A percentile compares a stretch with the other conserved stretches of the same genome.
Conservation (phyloP, 208 protist genomes). For the Leishmania tropica region DNA sequence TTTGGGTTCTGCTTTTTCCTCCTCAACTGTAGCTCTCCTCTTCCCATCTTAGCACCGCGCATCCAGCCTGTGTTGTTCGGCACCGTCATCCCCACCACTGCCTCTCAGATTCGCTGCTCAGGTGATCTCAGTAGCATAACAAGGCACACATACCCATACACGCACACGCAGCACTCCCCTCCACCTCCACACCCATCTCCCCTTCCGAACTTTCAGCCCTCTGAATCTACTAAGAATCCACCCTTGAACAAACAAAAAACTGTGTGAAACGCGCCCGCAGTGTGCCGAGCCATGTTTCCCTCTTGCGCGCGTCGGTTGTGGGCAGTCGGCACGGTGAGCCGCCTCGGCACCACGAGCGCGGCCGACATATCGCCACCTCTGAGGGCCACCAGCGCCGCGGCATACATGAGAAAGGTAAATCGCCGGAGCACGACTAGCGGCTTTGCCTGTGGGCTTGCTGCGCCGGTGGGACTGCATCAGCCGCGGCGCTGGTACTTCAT, state of each 20-base stretch:
- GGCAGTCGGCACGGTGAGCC: not conserved
- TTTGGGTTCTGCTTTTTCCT: not conserved
- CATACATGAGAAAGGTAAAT: not conserved
- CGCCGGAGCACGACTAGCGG: not conserved
- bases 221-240: not conserved
- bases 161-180: not conserved
- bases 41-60: not conserved
- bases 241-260: not conserved
- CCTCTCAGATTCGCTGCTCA: not conserved
- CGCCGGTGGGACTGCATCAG: conserved; percentile 1
- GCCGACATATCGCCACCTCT: too few relatives aligned
- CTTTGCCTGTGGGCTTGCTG: not conserved
- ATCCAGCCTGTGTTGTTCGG: not conserved
- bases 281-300: not conserved
- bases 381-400: not conserved
- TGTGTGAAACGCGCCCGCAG: not conserved
- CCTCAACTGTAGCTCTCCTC: not conserved
- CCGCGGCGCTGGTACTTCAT: not conserved
- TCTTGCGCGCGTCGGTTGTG: not conserved
- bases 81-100: not conserved
- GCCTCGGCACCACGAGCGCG: not conserved
- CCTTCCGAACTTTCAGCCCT: not conserved
- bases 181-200: not conserved
- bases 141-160: not conserved
- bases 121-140: not conserved